Base-by-base conservation (phyloP, 495 filamentous ascomycete genomes). In the Lophiotrema nucula region DNA sequence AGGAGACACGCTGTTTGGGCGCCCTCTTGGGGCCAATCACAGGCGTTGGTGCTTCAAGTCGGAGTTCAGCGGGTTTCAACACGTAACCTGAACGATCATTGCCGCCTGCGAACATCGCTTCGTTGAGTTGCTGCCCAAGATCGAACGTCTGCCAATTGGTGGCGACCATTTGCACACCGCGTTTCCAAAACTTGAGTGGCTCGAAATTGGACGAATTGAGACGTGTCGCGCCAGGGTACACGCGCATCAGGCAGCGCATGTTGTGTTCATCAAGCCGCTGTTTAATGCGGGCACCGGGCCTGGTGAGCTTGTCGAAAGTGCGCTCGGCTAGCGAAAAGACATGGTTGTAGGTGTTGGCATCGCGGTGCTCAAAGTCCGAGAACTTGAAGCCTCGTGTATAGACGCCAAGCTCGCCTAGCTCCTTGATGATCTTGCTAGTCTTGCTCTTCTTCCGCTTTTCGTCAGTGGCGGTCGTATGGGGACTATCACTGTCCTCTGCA, bases 71-170 rank as follows among this genome's bases (percentile, higher is more conserved):
- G 4, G 93, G 93, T 71, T 98, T 98, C 35, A 97, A 81, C 21
- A 97, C 89, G 62, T 96, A 98, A 19, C 93, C 93, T 8, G 87
- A 86, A 47, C 84, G 82, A 72, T 96, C 93, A 19, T 82, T 83
- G 25, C 90, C 90, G 47, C 89, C 87, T n/a, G 89, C 87, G 71
- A 97, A 98, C 93, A 98, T 98, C 58, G 93, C 93, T 50, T 92
- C 88, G 64, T 97, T 97, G 69, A 97, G 77, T 69, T 97, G 91
- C 84, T 95, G 90, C 15, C 89, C 88, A 25, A 91, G 78, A 64
- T 97, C 93, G 65, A 93, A 97, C 0, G 92, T 98, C 71, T 98
- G 93, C 93, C 93, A 98, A 71, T 98, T 98, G 59, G 96, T 77
- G 1, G 93, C 93, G 2, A 84, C 89, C 92, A 97, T 96, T 70